Evolutionary conservation across 495 filamentous ascomycete genomes (phyloP).

Genomic region (Opeltia flavorubescens): DNA sequence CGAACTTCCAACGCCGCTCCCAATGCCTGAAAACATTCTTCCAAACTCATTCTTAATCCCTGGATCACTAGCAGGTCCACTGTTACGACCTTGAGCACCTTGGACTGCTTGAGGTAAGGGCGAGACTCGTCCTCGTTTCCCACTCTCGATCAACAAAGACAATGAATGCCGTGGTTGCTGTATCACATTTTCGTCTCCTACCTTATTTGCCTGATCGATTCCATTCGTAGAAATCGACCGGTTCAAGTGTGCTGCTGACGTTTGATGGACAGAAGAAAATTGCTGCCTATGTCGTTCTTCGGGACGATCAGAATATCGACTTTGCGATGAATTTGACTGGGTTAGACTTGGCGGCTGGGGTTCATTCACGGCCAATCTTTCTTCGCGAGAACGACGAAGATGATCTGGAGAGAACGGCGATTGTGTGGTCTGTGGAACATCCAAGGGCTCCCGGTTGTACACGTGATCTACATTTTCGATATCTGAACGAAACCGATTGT

Average conservation of each 20-base stretch:
- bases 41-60: constrained; percentile 86
- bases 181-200: background rate
- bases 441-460: background rate
- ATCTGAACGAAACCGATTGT: background rate
- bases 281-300: background rate
- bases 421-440: background rate
- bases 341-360: background rate
- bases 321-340: background rate
- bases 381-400: constrained; percentile 1
- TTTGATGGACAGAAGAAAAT: background rate
- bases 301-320: background rate
- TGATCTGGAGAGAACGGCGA: constrained; percentile 4
- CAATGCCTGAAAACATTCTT: constrained; percentile 81
- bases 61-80: constrained; percentile 62
- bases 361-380: background rate
- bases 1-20: constrained; percentile 59
- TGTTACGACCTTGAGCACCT: constrained; percentile 66
- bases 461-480: background rate
- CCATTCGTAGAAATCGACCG: background rate
- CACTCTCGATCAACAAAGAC: constrained; percentile 26
- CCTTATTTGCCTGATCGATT: background rate
- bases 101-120: constrained; percentile 86
- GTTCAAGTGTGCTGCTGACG: background rate
- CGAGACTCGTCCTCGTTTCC: constrained; percentile 43
- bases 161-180: constrained; percentile 37